These are phyloP conservation scores for Aureobasidium sp. DNA, from an alignment of 2,329 filamentous ascomycete genomes.

Conservation along the genomic window DNA sequence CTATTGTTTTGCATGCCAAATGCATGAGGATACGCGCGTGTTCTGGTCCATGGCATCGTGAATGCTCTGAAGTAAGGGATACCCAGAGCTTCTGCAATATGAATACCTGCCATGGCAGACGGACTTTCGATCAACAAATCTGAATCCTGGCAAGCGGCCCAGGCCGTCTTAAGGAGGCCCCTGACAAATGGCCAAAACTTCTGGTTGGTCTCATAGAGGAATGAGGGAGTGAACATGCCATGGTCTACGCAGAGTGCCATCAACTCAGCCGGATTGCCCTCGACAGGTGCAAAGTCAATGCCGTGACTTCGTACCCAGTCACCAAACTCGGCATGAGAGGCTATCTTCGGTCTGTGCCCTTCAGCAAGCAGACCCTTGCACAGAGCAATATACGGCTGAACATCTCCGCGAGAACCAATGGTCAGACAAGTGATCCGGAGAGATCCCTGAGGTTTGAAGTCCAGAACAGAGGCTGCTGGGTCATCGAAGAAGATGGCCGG, in stretches of 20 bases:
- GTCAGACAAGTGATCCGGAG: slow-evolving; percentile 87
- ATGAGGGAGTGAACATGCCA: slow-evolving; percentile 91
- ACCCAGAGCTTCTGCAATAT: slow-evolving; percentile 85
- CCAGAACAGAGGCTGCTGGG: slow-evolving; percentile 75
- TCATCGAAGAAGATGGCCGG: slow-evolving; percentile 86
- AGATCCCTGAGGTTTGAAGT: slow-evolving; percentile 77
- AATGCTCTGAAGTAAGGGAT: slow-evolving; percentile 98
- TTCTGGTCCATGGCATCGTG: slow-evolving; percentile 98
- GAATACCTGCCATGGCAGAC: slow-evolving; percentile 94
- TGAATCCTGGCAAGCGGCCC: slow-evolving; percentile 73
- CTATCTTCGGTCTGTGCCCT: slow-evolving; percentile 79
- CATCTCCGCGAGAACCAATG: slow-evolving; percentile 90
- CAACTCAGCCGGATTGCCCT: slow-evolving; percentile 84
- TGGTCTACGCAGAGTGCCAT: slow-evolving; percentile 97
- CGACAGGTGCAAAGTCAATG: slow-evolving; percentile 83
- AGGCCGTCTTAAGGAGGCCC: slow-evolving; percentile 73
- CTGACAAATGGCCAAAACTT: slow-evolving; percentile 96
- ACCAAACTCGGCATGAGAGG: slow-evolving; percentile 85
- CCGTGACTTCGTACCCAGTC: slow-evolving; percentile 86
- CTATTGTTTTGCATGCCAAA: slow-evolving; percentile 90
- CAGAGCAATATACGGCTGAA: slow-evolving; percentile 94
- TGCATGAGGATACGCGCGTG: slow-evolving; percentile 89
- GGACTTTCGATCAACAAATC: slow-evolving; percentile 93
- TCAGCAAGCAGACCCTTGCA: slow-evolving; percentile 86
- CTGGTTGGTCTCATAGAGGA: slow-evolving; percentile 76